These are phyloP conservation scores for Aspergillus thermomutatus DNA, from an alignment of 2,329 filamentous ascomycete genomes.

Conservation along the genomic window DNA sequence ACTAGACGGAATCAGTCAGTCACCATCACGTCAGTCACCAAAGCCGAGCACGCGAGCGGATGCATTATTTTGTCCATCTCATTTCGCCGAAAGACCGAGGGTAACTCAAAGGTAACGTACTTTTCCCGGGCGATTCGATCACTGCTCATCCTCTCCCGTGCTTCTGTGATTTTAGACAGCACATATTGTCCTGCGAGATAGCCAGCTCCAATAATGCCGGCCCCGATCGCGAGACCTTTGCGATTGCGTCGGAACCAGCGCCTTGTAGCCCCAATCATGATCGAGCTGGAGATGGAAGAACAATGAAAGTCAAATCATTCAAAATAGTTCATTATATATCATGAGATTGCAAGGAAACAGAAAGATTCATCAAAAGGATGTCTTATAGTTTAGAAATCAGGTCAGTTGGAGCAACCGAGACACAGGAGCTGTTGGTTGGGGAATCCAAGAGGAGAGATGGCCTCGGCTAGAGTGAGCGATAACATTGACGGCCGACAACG, in stretches of 20 bases:
- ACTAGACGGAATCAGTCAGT: slow-evolving; percentile 46
- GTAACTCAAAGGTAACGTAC: slow-evolving; percentile 49
- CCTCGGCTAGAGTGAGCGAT: slow-evolving; percentile 28
- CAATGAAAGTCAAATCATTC: slow-evolving; percentile 2
- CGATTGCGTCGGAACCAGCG: slow-evolving; percentile 92
- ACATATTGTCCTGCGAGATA: slow-evolving; percentile 94
- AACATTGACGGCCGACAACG: not conserved
- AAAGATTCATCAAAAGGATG: slow-evolving; percentile 2
- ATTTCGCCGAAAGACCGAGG: not conserved
- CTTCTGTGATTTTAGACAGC: slow-evolving; percentile 83
- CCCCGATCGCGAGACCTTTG: slow-evolving; percentile 81
- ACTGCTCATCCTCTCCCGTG: slow-evolving; percentile 92
- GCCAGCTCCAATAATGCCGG: slow-evolving; percentile 81
- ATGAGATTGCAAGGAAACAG: not conserved
- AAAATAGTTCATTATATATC: slow-evolving; percentile 13
- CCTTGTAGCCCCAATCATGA: slow-evolving; percentile 69
- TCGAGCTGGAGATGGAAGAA: slow-evolving; percentile 14
- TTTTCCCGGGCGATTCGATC: slow-evolving; percentile 96
- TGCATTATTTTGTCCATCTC: not conserved
- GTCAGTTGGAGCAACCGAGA: slow-evolving; percentile 1
- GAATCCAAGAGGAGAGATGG: slow-evolving; percentile 14
- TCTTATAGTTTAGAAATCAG: not conserved
- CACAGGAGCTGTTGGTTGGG: slow-evolving; percentile 11
- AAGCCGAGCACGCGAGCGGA: slow-evolving; percentile 11
- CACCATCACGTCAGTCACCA: slow-evolving; percentile 8